Base-by-base conservation (phyloP, 1,284 basidiomycete genomes). In the Pyrrhoderma noxium region DNA sequence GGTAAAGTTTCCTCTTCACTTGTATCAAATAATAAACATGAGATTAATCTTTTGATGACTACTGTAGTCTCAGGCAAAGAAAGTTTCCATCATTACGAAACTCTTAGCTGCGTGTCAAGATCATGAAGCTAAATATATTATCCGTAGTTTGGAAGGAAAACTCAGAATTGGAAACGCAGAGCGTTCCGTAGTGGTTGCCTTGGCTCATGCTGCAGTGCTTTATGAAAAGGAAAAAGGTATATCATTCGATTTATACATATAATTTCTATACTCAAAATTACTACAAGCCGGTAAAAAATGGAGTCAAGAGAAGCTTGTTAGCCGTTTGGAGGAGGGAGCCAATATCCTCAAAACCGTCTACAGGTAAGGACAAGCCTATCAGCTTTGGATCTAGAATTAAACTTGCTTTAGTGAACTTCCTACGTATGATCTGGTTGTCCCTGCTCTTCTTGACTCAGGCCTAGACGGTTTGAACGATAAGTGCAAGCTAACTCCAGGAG, bases 101-200 rank as follows among this genome's bases (percentile, higher is more conserved):
- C 75, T 99, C 1, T 76, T 99, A 1, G 92, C 94, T 1, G 86
- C 92, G 3, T 99, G 94, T 63, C 85, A 92, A 62, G 89, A 84
- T 42, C 75, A 80, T 37, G 86, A 90, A 64, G 93, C 95, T 19
- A 99, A 98, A 66, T 99, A 95, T 65, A 89, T 99, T 56, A 87
- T 99, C 48, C 85, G 96, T 45, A 93, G 89, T 65, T 69, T 99
- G 58, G 95, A 98, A 69, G 96, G 96, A 51, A 99, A 99, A 68
- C 78, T 99, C 35, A 82, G 96, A 4, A 99, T 99, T 62, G 93
- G 96, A 41, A 86, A 99, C 59, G 96, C 96, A 2, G 96, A 99
- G 65, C 83, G 90, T 50, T 94, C 93, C 0, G 86, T 96, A 5
- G 73, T 96, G 16, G 87, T 94, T 23, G 88, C 92, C 18, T 71